These are phyloP conservation scores for Fusarium chlamydosporum DNA, from an alignment of 2,329 filamentous ascomycete genomes.

Conservation along the genomic window DNA sequence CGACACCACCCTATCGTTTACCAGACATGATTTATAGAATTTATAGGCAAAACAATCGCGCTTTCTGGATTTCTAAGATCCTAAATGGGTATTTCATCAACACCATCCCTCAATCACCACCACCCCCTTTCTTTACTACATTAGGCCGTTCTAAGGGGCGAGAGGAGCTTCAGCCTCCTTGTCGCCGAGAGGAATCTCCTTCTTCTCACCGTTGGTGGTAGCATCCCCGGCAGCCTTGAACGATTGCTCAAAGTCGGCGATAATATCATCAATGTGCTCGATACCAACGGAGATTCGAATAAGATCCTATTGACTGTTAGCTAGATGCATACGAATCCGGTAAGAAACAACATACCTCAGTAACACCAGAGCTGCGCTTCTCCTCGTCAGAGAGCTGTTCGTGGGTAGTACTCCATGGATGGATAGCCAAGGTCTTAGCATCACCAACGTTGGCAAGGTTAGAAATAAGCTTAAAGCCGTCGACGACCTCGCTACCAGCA, in stretches of 20 bases:
- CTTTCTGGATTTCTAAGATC: slow-evolving; percentile 11
- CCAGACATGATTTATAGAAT: not conserved
- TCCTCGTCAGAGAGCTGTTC: slow-evolving; percentile 90
- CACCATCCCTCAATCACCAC: slow-evolving; percentile 17
- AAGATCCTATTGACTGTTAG: slow-evolving; percentile 70
- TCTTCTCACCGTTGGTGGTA: slow-evolving; percentile 53
- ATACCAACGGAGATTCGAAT: slow-evolving; percentile 96
- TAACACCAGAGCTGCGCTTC: slow-evolving; percentile 84
- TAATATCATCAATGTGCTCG: slow-evolving; percentile 98
- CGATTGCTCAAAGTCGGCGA: slow-evolving; percentile 93
- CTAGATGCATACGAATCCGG: not conserved
- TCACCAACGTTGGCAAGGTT: slow-evolving; percentile 98
- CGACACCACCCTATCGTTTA: too few species aligned
- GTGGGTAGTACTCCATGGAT: slow-evolving; percentile 96
- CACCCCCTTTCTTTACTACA: not conserved
- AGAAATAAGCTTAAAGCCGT: slow-evolving; percentile 94
- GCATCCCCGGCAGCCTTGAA: slow-evolving; percentile 74
- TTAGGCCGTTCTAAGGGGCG: slow-evolving; percentile 31
- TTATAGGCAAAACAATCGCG: slow-evolving; percentile 1
- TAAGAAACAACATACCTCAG: slow-evolving; percentile 67
- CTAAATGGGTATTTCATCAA: slow-evolving; percentile 39
- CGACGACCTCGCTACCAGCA: slow-evolving; percentile 87
- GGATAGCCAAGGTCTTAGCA: slow-evolving; percentile 93
- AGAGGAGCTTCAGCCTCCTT: slow-evolving; percentile 59
- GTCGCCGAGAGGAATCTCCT: slow-evolving; percentile 37